Base-by-base conservation (phyloP, 495 filamentous ascomycete genomes). In the Trypethelium eluteriae region DNA sequence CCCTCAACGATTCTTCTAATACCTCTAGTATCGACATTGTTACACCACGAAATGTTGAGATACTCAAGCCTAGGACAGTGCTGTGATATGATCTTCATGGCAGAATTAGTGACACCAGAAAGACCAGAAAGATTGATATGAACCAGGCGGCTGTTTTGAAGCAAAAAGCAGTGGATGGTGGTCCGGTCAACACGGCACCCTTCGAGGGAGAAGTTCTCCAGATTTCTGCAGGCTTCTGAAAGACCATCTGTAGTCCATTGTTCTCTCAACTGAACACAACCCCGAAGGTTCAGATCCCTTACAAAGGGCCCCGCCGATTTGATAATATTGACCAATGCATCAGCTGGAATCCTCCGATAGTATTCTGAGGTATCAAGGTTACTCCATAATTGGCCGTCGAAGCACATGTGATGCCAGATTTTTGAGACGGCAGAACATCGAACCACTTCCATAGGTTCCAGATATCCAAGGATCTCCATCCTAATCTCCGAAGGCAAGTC, bases 301-400 rank as follows among this genome's bases (percentile, higher is more conserved):
- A 97, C 84, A 70, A 98, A 98, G 0, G 93, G 89, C 2, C 93
- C 94, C 3, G 91, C 91, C 2, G 85, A 80, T 0, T 85, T 86
- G 73, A 98, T 90, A 65, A 98, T 90, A 74, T 89, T 92, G 53
- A 91, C 85, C 12, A 98, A 79, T 7, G 89, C 87, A 66, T 88
- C 87, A 9, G 89, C 89, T 0, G 94, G 86, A 65, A 98, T 97
- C 49, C 89, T 85, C 61, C 82, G 82, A 73, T 98, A 98, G 75
- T 91, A 98, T 39, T 88, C 86, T 0, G 93, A 85, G 0, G 91
- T 88, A 73, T 98, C 92, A 50, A 98, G 81, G 59, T 82, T 83
- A 0, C 83, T 84, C 94, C 94, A 98, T 18, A 98, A 78, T 76
- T 98, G 94, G 7, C 94, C 94, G 75, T 98, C 94, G 69, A 91